Base-by-base conservation (phyloP, 2,329 filamentous ascomycete genomes). In the Ophiostoma sp. region DNA sequence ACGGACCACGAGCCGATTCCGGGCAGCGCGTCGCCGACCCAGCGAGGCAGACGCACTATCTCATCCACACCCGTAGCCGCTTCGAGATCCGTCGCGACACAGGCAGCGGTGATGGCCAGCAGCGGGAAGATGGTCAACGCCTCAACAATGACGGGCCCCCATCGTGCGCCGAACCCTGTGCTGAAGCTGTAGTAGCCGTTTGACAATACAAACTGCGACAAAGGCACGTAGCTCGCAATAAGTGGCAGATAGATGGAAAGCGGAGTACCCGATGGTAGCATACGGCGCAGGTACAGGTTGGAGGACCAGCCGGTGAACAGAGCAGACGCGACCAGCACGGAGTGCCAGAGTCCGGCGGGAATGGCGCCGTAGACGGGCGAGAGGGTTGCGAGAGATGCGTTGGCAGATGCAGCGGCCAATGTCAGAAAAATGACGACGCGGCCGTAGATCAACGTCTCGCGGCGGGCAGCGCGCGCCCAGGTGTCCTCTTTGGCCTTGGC, bases 331-430 rank as follows among this genome's bases (percentile, higher is more conserved):
- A 94, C 84, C 74, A 90, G 86, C 79, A 88, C 87, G 70, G 86
- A 83, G 80, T 98, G 95, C 81, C 91, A 92, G 76, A 91, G 85
- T 0, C 89, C 87, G 0, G 94, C 86, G 1, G 95, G 93, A 50
- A 97, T 93, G 19, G 91, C 90, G 70, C 96, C 96, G 82, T 97
- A 98, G 12, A 97, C 92, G 1, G 96, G 96, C 25, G 94, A 93
- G 45, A 98, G 85, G 52, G 89, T 91, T 75, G 94, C 85, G 79
- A 93, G 89, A 0, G 93, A 95, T 73, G 92, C 88, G 75, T 90
- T 89, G 64, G 92, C 91, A 74, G 88, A 90, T 57, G 91, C 80
- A 61, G 90, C 92, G 11, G 88, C 86, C 63, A 92, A 83, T 33
- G 84, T 77, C 75, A 91, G 83, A 19, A 91, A 79, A n/a, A 81